Base-by-base conservation (phyloP, 768 basidiomycete species). In the Cystofilobasidium bisporidii region DNA sequence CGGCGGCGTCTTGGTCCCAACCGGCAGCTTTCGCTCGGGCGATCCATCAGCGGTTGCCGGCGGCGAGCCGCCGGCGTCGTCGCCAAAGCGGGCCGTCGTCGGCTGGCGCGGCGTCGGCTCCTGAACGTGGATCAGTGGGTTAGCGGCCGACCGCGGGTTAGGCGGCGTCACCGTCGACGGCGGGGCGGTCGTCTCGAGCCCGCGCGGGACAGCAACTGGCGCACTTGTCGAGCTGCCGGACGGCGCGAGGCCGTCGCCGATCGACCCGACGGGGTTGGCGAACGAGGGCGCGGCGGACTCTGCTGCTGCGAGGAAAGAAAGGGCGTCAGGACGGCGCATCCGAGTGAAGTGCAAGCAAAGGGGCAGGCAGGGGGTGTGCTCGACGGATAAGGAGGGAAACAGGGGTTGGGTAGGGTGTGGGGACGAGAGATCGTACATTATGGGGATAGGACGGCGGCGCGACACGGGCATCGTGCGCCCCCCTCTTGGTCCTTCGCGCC, bases 391-490 rank as follows among this genome's bases (percentile, higher is more conserved):
- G 41, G 41, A 15, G 9, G 30, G 47, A 26, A 26, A 43, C 12
- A 12, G 36, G 36, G 36, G 36, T 5, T 36, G 36, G 36, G 36
- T 5, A 6, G 36, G 36, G 36, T 36, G 5, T 5, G 36, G 36
- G 36, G 36, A 61, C 28, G n/a, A 28, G 32, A n/a, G 62, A 30
- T 65, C 64, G 64, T 65, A 65, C 64, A 47, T 59, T 41, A 57
- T n/a, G 41, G 12, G 22, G 61, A 38, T 6, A 33, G 36, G 18
- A 30, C n/a, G 53, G 47, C 63, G 28, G 30, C 32, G 36, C 22
- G 41, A 14, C n/a, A n/a, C n/a, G n/a, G n/a, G n/a, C n/a, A n/a
- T n/a, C n/a, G n/a, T n/a, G n/a, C n/a, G n/a, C n/a, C n/a, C n/a
- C n/a, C n/a, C n/a, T n/a, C n/a, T n/a, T n/a, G n/a, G n/a, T n/a